Base-by-base conservation (phyloP, 2,329 filamentous ascomycete species). In the Penicillium sp. region DNA sequence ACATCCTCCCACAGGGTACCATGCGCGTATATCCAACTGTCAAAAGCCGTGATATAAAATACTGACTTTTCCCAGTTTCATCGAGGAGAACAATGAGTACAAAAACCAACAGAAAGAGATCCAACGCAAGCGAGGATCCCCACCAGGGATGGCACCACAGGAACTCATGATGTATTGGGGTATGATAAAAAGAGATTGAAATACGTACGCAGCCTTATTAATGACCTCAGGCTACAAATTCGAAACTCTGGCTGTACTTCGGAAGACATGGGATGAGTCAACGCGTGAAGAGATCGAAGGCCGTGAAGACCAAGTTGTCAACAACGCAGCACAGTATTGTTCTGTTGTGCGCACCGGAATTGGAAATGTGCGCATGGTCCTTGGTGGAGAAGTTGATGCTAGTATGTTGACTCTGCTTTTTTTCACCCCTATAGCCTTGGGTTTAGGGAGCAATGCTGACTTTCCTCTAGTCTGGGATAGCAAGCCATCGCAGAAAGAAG, bases 81-180 rank as follows among this genome's bases (percentile, higher is more conserved):
- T 99, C 60, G 94, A 99, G 74, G 94, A 99, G 67, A 89, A 96
- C 70, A 86, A 95, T 67, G 77, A 78, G 14, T 87, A 86, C 67
- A 93, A 91, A 66, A 76, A 85, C 44, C 79, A 81, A 1, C 82
- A 84, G 11, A 82, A 84, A 61, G 73, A 77, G 56, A 77, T 79
- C 30, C 87, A 91, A 72, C 79, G 67, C 19, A 71, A 71, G 61
- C 79, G 76, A 64, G 67, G 70, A 47, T 72, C 76, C 56, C 75
- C 79, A 57, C 75, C 81, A 65, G 76, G 84, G 61, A 75, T 79
- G 66, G 77, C 80, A 68, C 83, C 89, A 0, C 86, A 88, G 47
- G 88, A 94, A 54, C 79, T 92, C 60, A 97, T 97, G 91, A 85
- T 87, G 46, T 99, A 87, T 68, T 97, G 93, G 93, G 93, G 90